These are phyloP conservation scores for Penicillium fuscoglaucum DNA, from an alignment of 2,329 filamentous ascomycete species.

Conservation along the genomic window DNA sequence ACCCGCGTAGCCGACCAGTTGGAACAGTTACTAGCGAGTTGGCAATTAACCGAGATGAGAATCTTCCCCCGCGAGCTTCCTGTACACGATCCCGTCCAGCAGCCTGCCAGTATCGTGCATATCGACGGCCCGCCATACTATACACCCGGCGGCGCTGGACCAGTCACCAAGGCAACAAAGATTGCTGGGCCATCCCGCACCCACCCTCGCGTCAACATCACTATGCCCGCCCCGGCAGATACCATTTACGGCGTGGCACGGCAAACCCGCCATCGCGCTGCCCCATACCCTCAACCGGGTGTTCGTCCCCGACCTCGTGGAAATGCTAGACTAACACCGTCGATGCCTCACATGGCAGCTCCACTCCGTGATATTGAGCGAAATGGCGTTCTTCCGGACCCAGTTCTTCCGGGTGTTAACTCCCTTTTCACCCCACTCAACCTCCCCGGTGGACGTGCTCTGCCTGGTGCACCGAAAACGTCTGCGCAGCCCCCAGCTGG, in stretches of 20 bases:
- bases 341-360: background rate
- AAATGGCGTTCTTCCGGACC: background rate
- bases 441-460: background rate
- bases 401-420: background rate
- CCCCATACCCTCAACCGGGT: background rate
- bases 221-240: background rate
- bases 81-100: background rate
- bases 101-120: background rate
- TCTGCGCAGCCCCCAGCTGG: background rate
- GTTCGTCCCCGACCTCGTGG: background rate
- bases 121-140: slow-evolving; percentile 1
- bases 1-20: background rate
- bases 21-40: background rate
- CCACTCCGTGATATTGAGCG: background rate
- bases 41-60: background rate
- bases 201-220: background rate
- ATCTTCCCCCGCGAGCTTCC: background rate
- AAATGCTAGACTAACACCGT: background rate
- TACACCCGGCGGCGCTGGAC: background rate
- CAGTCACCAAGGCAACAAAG: background rate
- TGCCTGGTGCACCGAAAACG: background rate
- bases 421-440: background rate
- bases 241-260: background rate
- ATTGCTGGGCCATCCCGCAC: background rate
- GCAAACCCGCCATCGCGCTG: background rate